A percentile compares a stretch with the other conserved stretches of the same genome.
Evolutionary conservation across 352 stramenopile genomes (phyloP).

Genomic region (Phytophthora pinifolia): DNA sequence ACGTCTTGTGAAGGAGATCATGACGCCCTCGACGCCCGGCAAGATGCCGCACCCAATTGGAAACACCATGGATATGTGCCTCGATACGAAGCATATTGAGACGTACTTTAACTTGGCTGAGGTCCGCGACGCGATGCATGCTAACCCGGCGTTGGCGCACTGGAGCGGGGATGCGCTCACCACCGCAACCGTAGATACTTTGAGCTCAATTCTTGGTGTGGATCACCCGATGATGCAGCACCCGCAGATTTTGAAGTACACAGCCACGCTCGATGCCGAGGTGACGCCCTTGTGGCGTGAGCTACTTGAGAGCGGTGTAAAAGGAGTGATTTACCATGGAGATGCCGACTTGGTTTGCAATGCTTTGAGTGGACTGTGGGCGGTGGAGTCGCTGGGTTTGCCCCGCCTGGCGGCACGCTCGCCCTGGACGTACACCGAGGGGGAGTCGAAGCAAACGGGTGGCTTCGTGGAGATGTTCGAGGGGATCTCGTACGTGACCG

Average conservation of each 20-base stretch:
- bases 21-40: slow-evolving; percentile 33
- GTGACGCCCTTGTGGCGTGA: slow-evolving; percentile 65
- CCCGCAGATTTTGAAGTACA: slow-evolving; percentile 53
- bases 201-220: slow-evolving; percentile 39
- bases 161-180: slow-evolving; percentile 54
- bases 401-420: slow-evolving; percentile 36
- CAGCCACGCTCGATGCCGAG: slow-evolving; percentile 37
- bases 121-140: slow-evolving; percentile 82
- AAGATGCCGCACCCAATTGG: slow-evolving; percentile 62
- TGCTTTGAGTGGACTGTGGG: slow-evolving; percentile 67
- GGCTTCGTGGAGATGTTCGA: slow-evolving; percentile 86
- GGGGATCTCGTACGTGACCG: slow-evolving; percentile 87
- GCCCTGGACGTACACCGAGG: slow-evolving; percentile 41
- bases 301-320: slow-evolving; percentile 43
- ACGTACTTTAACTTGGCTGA: slow-evolving; percentile 69
- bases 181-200: slow-evolving; percentile 36
- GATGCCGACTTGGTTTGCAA: slow-evolving; percentile 72
- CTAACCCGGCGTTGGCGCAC: slow-evolving; percentile 42
- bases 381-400: slow-evolving; percentile 65
- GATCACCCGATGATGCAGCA: slow-evolving; percentile 32
- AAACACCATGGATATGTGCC: slow-evolving; percentile 71
- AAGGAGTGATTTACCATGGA: slow-evolving; percentile 75
- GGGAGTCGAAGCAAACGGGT: slow-evolving; percentile 64
- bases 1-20: slow-evolving; percentile 42
- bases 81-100: slow-evolving; percentile 54